These are phyloP conservation scores for Skeletonema menzelii DNA, from an alignment of 108 stramenopile species.

Conservation along the genomic window DNA sequence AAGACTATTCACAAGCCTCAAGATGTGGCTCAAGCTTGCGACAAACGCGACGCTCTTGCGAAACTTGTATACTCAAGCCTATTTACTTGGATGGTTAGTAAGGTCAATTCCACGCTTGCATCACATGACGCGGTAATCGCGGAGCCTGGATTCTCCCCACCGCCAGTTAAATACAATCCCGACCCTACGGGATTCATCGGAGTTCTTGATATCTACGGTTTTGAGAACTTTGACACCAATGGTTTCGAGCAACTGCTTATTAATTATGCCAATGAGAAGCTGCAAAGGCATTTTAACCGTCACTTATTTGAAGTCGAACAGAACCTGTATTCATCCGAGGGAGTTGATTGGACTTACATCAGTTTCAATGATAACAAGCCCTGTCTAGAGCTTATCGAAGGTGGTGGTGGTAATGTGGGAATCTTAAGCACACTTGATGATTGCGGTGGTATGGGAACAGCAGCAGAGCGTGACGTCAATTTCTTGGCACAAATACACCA, in stretches of 20 bases:
- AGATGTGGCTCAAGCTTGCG: slow-evolving; percentile 78
- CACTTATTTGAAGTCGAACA: slow-evolving; percentile 97
- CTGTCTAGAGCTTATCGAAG: slow-evolving; percentile 95
- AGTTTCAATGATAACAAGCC: slow-evolving; percentile 98
- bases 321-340: slow-evolving; percentile 88
- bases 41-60: slow-evolving; percentile 93
- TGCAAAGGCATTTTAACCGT: slow-evolving; percentile 94
- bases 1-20: slow-evolving; percentile 86
- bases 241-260: slow-evolving; percentile 96
- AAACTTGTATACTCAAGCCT: slow-evolving; percentile 89
- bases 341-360: slow-evolving; percentile 97
- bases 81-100: slow-evolving; percentile 93
- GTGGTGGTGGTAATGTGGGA: slow-evolving; percentile 70
- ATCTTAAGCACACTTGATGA: slow-evolving; percentile 90
- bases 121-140: slow-evolving; percentile 28
- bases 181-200: slow-evolving; percentile 74
- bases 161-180: slow-evolving; percentile 29
- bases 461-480: slow-evolving; percentile 83
- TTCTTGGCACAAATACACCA: slow-evolving; percentile 88
- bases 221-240: slow-evolving; percentile 94
- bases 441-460: slow-evolving; percentile 87
- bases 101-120: slow-evolving; percentile 77
- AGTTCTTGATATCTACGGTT: slow-evolving; percentile 97
- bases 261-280: slow-evolving; percentile 95
- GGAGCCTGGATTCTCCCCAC: slow-evolving; percentile 48